Evolutionary conservation across 1,284 basidiomycete genomes (phyloP).

Genomic region (Veloporphyrellus conicus): DNA sequence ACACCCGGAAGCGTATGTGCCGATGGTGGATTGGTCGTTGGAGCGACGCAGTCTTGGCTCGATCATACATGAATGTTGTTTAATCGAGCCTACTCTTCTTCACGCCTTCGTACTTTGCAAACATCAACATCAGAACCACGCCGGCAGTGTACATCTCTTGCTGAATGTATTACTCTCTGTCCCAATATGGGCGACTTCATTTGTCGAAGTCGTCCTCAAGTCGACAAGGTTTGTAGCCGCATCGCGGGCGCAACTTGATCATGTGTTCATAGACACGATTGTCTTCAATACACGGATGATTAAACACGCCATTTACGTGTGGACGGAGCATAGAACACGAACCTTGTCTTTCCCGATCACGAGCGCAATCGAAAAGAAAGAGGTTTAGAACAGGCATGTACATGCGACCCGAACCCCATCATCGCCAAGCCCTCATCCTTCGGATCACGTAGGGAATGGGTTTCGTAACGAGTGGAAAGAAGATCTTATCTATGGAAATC

Average conservation of each 20-base stretch:
- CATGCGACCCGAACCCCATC: not conserved
- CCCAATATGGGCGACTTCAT: not conserved
- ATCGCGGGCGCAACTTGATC: not conserved
- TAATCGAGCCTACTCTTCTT: slow-evolving; percentile 5
- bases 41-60: slow-evolving; percentile 17
- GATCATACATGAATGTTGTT: not conserved
- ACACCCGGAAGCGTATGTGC: slow-evolving; percentile 52
- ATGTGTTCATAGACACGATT: not conserved
- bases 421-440: too few relatives aligned
- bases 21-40: slow-evolving; percentile 55
- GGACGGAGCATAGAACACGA: slow-evolving; percentile 4
- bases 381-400: not conserved
- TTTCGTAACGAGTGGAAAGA: slow-evolving; percentile 8
- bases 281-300: slow-evolving; percentile 1
- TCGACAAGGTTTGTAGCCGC: not conserved
- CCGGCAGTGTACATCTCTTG: not conserved
- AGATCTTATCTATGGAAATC: slow-evolving; percentile 16
- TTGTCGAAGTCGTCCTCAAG: not conserved
- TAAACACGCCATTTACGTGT: slow-evolving; percentile 18
- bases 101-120: not conserved
- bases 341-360: not conserved
- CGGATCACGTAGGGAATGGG: too few relatives aligned
- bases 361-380: not conserved
- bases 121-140: not conserved
- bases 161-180: not conserved